These are phyloP conservation scores for Gossypium bickii DNA, from an alignment of 345 rosid genomes.

Conservation along the genomic window DNA sequence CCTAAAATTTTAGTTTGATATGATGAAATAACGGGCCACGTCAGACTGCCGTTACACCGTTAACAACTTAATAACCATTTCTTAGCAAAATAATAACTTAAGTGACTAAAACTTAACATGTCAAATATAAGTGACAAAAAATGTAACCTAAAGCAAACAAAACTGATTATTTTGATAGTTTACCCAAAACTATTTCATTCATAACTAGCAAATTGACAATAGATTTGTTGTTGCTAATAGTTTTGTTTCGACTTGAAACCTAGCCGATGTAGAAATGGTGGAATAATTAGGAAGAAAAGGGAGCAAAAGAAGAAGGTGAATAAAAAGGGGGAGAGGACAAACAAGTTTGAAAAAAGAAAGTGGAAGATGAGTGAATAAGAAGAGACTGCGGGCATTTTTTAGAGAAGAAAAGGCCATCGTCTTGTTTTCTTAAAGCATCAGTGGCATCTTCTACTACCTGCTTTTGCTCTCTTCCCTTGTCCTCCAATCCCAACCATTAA, in stretches of 20 bases:
- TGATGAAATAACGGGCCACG: too few species aligned
- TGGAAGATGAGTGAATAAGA: constrained; percentile 4
- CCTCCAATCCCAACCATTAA: not conserved
- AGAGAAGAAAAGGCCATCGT: constrained; percentile 13
- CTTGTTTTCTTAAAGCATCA: constrained; percentile 24
- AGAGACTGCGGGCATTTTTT: not conserved
- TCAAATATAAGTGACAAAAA: too few species aligned
- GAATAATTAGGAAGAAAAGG: not conserved
- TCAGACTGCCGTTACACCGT: too few species aligned
- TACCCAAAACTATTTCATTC: too few species aligned
- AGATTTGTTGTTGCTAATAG: not conserved
- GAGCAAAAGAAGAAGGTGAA: constrained; percentile 11
- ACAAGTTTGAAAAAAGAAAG: not conserved
- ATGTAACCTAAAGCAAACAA: too few species aligned
- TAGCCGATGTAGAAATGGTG: not conserved
- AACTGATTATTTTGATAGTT: too few species aligned
- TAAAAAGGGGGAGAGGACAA: constrained; percentile 8
- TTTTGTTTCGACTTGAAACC: constrained; percentile 3
- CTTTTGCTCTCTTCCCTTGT: not conserved
- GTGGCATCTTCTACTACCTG: constrained; percentile 9
- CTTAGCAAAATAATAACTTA: too few species aligned
- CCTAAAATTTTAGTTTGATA: too few species aligned
- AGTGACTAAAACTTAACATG: too few species aligned
- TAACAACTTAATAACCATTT: too few species aligned
- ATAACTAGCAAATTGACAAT: not conserved